Evolutionary conservation across 352 stramenopile genomes (phyloP), one percentile per base, ranked within the genome.

Genomic region (Blastocystis sp.): DNA sequence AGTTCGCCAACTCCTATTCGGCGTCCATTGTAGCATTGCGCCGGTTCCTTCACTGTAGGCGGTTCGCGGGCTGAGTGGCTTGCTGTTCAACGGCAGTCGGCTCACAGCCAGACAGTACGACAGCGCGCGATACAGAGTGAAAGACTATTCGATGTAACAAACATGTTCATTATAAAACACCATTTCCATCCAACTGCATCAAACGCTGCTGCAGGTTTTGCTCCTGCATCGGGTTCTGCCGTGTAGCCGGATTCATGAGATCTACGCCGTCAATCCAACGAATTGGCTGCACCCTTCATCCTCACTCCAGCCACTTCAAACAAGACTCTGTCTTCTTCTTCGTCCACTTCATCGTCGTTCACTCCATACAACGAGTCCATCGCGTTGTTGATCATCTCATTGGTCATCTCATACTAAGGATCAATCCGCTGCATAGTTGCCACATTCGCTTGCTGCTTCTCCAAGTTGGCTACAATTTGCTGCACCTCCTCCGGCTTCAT

Each of bases 1-100:
- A 48, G 14, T 84, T 69, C 56, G 74, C 74, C 45, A 84, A 84
- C 41, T 43, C 74, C 3, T 84, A 84, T 10, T 56, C 74, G 23
- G 74, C 74, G 11, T 67, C 45, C 40, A 67, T 84, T 34, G 74
- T 84, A 48, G 3, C 10, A 28, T 67, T 34, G 17, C 34, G 7
- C 7, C 2, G 7, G 52, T 9, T 7, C 9, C 23, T 2, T 28
- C 4, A 28, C 52, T 41, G 5, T 67, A 84, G 74, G 74, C 74
- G n/a, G 45, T 59, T 23, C 67, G n/a, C n/a, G 74, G 74, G 38
- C 45, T 84, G 21, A 45, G 45, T 28, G 74, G 74, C 5, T 28
- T 84, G 7, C 48, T 84, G 4, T 84, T 84, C 28, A 48, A 67
- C 21, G 45, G 60, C 1, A 59, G 21, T 48, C 53, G 52, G 5